Conservation (phyloP, 305 asterid genomes). For the Solanum hybrid region DNA sequence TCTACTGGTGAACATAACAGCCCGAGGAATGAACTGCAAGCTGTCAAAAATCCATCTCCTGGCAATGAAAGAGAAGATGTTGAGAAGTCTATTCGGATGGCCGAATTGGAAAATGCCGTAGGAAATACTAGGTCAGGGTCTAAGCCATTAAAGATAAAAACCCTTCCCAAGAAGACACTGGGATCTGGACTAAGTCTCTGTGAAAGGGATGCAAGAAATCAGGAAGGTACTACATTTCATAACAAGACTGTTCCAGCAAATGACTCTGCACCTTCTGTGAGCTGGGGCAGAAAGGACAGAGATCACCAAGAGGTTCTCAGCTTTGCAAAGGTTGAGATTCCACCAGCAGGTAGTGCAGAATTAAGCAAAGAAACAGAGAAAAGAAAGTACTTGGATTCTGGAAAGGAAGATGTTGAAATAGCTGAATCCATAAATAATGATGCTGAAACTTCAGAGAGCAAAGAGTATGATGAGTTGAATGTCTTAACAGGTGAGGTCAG, state of each 20-base stretch:
- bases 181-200: constrained; percentile 34
- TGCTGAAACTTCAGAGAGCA: constrained; percentile 34
- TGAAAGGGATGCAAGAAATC: constrained; percentile 25
- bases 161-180: constrained; percentile 38
- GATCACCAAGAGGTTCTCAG: constrained; percentile 9
- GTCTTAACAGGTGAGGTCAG: constrained; percentile 8
- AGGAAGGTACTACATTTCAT: constrained; percentile 33
- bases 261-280: constrained; percentile 14
- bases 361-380: background rate
- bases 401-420: constrained; percentile 11
- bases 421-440: constrained; percentile 23
- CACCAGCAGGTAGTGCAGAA: constrained; percentile 10
- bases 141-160: constrained; percentile 31
- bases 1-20: constrained; percentile 13
- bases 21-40: constrained; percentile 21
- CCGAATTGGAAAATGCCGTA: constrained; percentile 16
- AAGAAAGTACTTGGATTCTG: background rate
- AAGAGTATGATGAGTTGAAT: constrained; percentile 14
- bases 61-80: constrained; percentile 6
- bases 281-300: constrained; percentile 17
- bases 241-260: constrained; percentile 18
- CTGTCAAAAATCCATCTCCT: constrained; percentile 14
- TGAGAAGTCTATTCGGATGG: constrained; percentile 16
- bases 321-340: constrained; percentile 19
- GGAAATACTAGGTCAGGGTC: constrained; percentile 18